Conservation (phyloP, 768 basidiomycete species). For the Podaxis sp. region DNA sequence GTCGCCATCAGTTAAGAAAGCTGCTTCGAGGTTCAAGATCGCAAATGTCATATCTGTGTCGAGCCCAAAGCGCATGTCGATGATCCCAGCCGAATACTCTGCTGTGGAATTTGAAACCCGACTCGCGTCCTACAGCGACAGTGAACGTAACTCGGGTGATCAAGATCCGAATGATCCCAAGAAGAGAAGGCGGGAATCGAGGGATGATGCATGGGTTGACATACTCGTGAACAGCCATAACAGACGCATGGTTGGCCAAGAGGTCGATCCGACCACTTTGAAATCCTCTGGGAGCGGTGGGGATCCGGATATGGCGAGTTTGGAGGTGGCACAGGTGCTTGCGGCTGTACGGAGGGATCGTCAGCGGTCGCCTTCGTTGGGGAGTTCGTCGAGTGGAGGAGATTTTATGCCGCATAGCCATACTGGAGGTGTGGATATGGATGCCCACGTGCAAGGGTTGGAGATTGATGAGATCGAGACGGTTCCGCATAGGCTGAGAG, state of each 20-base stretch:
- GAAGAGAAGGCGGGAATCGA: conserved; percentile 46
- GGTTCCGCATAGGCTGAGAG: conserved; percentile 35
- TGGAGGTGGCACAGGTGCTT: conserved; percentile 72
- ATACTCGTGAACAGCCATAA: conserved; percentile 67
- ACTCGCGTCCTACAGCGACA: conserved; percentile 62
- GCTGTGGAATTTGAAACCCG: conserved; percentile 83
- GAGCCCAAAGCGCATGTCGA: conserved; percentile 51
- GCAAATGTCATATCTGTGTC: conserved; percentile 50
- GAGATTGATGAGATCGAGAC: conserved; percentile 31
- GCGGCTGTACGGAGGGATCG: conserved; percentile 45
- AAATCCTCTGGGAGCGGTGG: conserved; percentile 28
- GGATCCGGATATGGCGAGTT: conserved; percentile 72
- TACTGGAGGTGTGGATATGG: conserved; percentile 31
- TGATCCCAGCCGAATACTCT: conserved; percentile 75
- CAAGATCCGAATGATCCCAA: conserved; percentile 38
- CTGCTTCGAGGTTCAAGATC: conserved; percentile 56
- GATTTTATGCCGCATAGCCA: conserved; percentile 29
- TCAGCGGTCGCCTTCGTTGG: conserved; percentile 28
- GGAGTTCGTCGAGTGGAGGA: conserved; percentile 29
- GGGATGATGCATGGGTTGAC: conserved; percentile 86
- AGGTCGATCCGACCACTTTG: conserved; percentile 35
- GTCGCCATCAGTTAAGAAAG: conserved; percentile 35
- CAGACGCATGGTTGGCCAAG: conserved; percentile 56
- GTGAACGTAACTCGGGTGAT: conserved; percentile 36
- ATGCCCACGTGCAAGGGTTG: conserved; percentile 51